Base-by-base conservation (phyloP, 495 filamentous ascomycete genomes). In the Aspergillus funiculosus region DNA sequence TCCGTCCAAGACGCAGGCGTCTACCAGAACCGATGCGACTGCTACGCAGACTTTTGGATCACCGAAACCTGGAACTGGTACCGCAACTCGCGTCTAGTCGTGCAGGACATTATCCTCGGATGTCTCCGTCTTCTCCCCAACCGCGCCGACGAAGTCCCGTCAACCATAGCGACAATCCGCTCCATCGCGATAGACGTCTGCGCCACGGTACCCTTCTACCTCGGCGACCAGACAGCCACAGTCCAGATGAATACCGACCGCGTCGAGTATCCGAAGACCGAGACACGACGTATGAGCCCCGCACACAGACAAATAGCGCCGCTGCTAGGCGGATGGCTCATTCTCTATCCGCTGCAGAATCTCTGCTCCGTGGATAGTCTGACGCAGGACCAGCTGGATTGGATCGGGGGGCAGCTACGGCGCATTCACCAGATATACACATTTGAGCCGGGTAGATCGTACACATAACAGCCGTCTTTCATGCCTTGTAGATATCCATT, bases 11-110 rank as follows among this genome's bases (percentile, higher is more conserved):
- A 60, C 3, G 58, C 61, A 1, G 63, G 62, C 2, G 39, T 66
- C 13, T 83, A 78, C 52, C 66, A 69, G 7, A 68, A 71, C 39
- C 67, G 67, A 22, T 80, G 77, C 50, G 81, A 85, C 57, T 59
- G 72, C 43, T 86, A 85, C 56, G 45, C 59, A 1, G 72, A 81
- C 50, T 64, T 79, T 38, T 83, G 78, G 75, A 71, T 78, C 7
- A 74, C 76, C 0, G 63, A 72, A 10, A 74, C 77, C 13, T 83
- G 80, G 80, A 86, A 82, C 43, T 71, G 72, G 28, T 82, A 79
- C 58, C 77, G 82, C 21, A 77, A 76, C 53, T 74, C 74, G 1
- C 70, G 76, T 9, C 69, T 82, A 19, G 64, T 77, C 8, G 58
- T 77, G 2, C 76, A 78, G 42, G 72, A 76, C 38, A 68, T 72